Conservation (phyloP, 2,329 filamentous ascomycete species). For the Sclerotinia minor region DNA sequence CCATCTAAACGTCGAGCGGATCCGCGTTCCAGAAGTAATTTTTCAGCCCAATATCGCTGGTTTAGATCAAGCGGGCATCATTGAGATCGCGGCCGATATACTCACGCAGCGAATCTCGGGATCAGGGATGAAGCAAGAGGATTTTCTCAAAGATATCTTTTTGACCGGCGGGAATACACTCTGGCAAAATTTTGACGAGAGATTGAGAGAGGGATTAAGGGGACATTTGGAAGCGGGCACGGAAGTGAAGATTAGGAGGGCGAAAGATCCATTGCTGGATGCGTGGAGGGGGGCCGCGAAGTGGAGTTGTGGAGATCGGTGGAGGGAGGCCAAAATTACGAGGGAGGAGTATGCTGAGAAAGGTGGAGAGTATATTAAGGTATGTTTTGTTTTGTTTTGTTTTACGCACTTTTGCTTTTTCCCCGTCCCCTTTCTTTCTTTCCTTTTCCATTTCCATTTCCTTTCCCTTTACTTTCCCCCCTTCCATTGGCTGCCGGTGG, state of each 20-base stretch:
- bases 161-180: conserved; percentile 90
- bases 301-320: conserved; percentile 67
- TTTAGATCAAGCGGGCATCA: conserved; percentile 86
- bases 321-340: conserved; percentile 67
- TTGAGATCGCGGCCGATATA: conserved; percentile 90
- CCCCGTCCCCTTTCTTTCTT: not conserved
- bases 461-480: not conserved
- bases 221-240: conserved; percentile 67
- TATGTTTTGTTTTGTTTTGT: conserved; percentile 32
- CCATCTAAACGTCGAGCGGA: conserved; percentile 94
- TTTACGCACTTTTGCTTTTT: not conserved
- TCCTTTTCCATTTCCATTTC: not conserved
- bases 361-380: conserved; percentile 91
- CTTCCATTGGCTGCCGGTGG: not conserved
- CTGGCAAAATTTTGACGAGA: conserved; percentile 83
- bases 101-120: conserved; percentile 74
- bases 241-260: conserved; percentile 51
- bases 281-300: conserved; percentile 90
- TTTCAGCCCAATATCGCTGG: conserved; percentile 92
- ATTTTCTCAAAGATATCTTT: conserved; percentile 83
- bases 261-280: conserved; percentile 76
- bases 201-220: conserved; percentile 70
- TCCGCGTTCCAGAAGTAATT: conserved; percentile 88
- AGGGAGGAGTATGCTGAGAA: conserved; percentile 88
- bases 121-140: conserved; percentile 56